Evolutionary conservation across 2,329 filamentous ascomycete species (phyloP).

Genomic region (Hymenoscyphus albidus): DNA sequence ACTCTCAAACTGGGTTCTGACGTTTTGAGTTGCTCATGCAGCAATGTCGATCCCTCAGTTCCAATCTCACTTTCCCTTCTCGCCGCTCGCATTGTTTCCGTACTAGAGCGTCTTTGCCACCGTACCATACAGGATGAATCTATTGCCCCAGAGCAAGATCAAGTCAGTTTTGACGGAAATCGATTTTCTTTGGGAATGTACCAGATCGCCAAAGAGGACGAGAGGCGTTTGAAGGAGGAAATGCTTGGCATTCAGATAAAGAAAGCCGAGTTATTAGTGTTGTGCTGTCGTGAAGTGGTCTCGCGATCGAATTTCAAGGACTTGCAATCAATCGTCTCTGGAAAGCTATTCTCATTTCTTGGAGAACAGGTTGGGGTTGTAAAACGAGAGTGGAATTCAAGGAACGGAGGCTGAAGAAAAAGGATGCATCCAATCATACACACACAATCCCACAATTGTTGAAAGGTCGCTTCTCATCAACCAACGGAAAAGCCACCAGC

Average conservation of each 20-base stretch:
- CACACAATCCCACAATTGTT: neutral
- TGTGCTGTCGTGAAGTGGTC: slow-evolving; percentile 10
- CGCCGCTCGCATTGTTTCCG: slow-evolving; percentile 9
- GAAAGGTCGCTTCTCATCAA: neutral
- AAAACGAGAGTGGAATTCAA: slow-evolving; percentile 6
- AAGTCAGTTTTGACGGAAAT: neutral
- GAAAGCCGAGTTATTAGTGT: slow-evolving; percentile 11
- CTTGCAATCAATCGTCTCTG: slow-evolving; percentile 4
- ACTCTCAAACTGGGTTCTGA: slow-evolving; percentile 12
- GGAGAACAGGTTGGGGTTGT: slow-evolving; percentile 7
- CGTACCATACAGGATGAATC: slow-evolving; percentile 7
- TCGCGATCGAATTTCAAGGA: slow-evolving; percentile 1
- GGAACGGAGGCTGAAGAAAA: neutral
- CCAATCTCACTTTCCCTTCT: slow-evolving; percentile 9
- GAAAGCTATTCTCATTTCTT: slow-evolving; percentile 8
- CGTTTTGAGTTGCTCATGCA: slow-evolving; percentile 8
- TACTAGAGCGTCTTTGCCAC: slow-evolving; percentile 9
- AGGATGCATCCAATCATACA: neutral
- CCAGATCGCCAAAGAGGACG: slow-evolving; percentile 15
- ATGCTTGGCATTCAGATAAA: slow-evolving; percentile 14
- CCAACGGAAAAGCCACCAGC: neutral
- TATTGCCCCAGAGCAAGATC: neutral
- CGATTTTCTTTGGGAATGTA: slow-evolving; percentile 13
- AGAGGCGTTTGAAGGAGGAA: slow-evolving; percentile 13
- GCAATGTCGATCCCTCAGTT: neutral